A percentile compares a stretch with the other conserved stretches of the same genome.
These are phyloP conservation scores for Suillus brevipes DNA, from an alignment of 768 basidiomycete species.

Conservation along the genomic window DNA sequence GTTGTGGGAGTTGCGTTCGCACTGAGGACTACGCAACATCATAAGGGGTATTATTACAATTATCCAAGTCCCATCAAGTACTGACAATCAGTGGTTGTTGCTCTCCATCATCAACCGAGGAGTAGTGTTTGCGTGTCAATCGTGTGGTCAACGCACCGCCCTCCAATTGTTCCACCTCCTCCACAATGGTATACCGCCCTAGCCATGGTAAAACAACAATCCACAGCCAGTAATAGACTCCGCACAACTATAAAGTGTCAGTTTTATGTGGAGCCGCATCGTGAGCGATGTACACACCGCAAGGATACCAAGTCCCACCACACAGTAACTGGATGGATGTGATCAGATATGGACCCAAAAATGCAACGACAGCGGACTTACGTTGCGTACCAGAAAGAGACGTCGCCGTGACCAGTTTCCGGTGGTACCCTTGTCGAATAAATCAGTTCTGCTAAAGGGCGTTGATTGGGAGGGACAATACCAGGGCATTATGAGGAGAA, in stretches of 20 bases:
- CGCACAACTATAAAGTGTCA: constrained; percentile 17
- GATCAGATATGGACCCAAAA: not conserved
- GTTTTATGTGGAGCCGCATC: not conserved
- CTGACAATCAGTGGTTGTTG: not conserved
- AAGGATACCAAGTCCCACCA: constrained; percentile 29
- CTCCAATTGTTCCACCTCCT: constrained; percentile 44
- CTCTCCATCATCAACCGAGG: not conserved
- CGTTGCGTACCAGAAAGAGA: constrained; percentile 34
- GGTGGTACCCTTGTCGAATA: constrained; percentile 27
- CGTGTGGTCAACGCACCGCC: constrained; percentile 36
- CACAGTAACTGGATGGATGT: constrained; percentile 22
- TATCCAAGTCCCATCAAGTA: not conserved
- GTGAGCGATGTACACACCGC: constrained; percentile 16
- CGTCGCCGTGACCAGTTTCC: constrained; percentile 27
- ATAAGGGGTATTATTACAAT: not conserved
- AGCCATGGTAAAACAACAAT: constrained; percentile 42
- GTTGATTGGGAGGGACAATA: constrained; percentile 9
- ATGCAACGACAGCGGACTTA: constrained; percentile 8
- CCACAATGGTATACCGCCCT: constrained; percentile 47
- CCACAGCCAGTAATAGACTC: constrained; percentile 39
- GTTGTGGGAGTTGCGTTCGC: not conserved
- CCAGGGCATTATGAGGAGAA: constrained; percentile 38
- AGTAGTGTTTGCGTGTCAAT: constrained; percentile 28
- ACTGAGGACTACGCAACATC: not conserved
- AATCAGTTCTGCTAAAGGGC: not conserved